These are phyloP conservation scores for Simplicillium aogashimaense DNA, from an alignment of 2,329 filamentous ascomycete genomes.

Conservation along the genomic window DNA sequence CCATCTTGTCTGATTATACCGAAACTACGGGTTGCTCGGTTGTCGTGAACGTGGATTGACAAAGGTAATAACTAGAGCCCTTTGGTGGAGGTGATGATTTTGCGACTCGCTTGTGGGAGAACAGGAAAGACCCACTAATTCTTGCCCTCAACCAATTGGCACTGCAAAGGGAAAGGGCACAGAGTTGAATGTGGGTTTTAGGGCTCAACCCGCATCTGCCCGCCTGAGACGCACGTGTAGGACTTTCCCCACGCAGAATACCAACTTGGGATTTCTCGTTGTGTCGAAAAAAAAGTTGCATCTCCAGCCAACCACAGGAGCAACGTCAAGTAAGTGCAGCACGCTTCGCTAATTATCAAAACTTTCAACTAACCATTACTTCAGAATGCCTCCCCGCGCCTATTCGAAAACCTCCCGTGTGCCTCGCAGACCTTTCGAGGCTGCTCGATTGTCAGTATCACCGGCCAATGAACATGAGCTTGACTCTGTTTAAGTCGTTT, in stretches of 20 bases:
- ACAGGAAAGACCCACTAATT: slow-evolving; percentile 26
- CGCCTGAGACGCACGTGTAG: not conserved
- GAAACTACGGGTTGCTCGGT: slow-evolving; percentile 21
- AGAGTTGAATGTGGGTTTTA: slow-evolving; percentile 17
- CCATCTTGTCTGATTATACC: slow-evolving; percentile 56
- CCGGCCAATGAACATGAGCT: slow-evolving; percentile 98
- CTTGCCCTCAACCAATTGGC: slow-evolving; percentile 7
- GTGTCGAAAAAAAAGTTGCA: slow-evolving; percentile 6
- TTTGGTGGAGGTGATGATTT: slow-evolving; percentile 26
- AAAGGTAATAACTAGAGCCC: slow-evolving; percentile 20
- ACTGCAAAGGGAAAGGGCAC: slow-evolving; percentile 20
- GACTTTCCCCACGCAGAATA: not conserved
- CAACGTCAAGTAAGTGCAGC: slow-evolving; percentile 26
- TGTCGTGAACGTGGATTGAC: slow-evolving; percentile 33
- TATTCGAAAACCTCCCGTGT: slow-evolving; percentile 99
- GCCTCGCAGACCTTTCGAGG: slow-evolving; percentile 96
- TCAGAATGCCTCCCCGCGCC: slow-evolving; percentile 40
- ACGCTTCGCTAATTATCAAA: slow-evolving; percentile 6
- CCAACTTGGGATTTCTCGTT: slow-evolving; percentile 1
- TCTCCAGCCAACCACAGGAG: slow-evolving; percentile 24
- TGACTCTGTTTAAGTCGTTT: slow-evolving; percentile 94
- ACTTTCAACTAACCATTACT: slow-evolving; percentile 9
- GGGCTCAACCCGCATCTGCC: slow-evolving; percentile 14
- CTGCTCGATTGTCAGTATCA: slow-evolving; percentile 97
- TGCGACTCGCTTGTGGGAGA: slow-evolving; percentile 24